These are phyloP conservation scores for Butyriboletus loyo DNA, from an alignment of 768 basidiomycete species.

Conservation along the genomic window DNA sequence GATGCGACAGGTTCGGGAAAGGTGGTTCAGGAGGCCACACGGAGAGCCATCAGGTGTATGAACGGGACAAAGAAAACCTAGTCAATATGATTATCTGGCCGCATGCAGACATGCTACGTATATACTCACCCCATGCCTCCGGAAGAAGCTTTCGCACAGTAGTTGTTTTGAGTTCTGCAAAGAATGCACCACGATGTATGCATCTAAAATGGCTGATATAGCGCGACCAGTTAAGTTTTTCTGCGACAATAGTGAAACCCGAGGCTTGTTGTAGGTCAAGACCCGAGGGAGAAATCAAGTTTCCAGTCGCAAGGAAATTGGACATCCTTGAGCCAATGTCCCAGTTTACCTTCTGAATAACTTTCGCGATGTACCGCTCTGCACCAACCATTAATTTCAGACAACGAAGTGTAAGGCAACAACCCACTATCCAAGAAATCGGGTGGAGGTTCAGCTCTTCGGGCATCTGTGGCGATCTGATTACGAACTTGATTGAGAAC, in stretches of 20 bases:
- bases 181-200: slow-evolving; percentile 99
- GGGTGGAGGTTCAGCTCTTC: slow-evolving; percentile 67
- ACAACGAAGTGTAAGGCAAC: neutral
- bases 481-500: slow-evolving; percentile 68
- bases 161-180: slow-evolving; percentile 97
- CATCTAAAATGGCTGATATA: slow-evolving; percentile 98
- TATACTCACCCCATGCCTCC: slow-evolving; percentile 87
- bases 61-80: slow-evolving; percentile 96
- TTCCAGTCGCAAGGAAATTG: slow-evolving; percentile 97
- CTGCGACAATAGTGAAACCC: slow-evolving; percentile 98
- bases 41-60: slow-evolving; percentile 98
- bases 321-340: slow-evolving; percentile 88
- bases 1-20: slow-evolving; percentile 91
- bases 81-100: slow-evolving; percentile 5
- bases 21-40: slow-evolving; percentile 95
- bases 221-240: slow-evolving; percentile 97
- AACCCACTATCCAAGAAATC: slow-evolving; percentile 86
- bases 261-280: slow-evolving; percentile 96
- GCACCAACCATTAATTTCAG: slow-evolving; percentile 3
- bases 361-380: slow-evolving; percentile 82
- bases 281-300: slow-evolving; percentile 90
- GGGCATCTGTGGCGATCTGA: slow-evolving; percentile 70
- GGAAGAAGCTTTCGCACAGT: slow-evolving; percentile 94
- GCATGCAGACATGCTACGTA: neutral
- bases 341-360: slow-evolving; percentile 75